Conservation (phyloP, 768 basidiomycete species). For the Fibroporia radiculosa region DNA sequence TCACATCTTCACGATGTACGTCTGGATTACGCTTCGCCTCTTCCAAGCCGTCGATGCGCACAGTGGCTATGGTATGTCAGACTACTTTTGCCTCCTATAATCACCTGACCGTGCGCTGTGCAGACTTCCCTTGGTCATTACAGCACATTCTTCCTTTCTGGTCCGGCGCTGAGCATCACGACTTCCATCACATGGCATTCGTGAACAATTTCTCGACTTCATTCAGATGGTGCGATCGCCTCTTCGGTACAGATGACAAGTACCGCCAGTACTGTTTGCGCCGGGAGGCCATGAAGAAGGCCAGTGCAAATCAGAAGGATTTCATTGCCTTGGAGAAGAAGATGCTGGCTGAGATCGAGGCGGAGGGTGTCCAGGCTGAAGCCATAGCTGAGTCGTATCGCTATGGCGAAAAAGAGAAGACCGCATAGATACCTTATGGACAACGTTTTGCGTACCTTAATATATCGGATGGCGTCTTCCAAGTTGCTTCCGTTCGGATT, state of each 20-base stretch:
- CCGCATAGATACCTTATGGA: too few species aligned
- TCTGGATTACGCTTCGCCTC: constrained; percentile 89
- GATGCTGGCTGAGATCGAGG: constrained; percentile 63
- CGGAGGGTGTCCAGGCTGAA: constrained; percentile 66
- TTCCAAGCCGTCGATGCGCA: constrained; percentile 98
- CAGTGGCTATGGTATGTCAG: constrained; percentile 83
- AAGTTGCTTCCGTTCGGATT: too few species aligned
- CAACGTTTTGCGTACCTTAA: too few species aligned
- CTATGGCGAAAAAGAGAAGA: constrained; percentile 17
- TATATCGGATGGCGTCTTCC: too few species aligned
- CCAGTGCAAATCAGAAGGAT: constrained; percentile 42
- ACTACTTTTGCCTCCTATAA: neutral
- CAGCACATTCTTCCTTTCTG: constrained; percentile 91
- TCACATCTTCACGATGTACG: constrained; percentile 88
- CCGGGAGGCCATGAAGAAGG: constrained; percentile 49
- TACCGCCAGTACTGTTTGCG: constrained; percentile 75
- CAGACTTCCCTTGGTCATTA: constrained; percentile 97
- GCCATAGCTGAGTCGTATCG: constrained; percentile 30
- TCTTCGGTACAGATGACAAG: constrained; percentile 87
- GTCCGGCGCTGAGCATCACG: constrained; percentile 96
- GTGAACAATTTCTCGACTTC: constrained; percentile 90
- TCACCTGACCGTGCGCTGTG: constrained; percentile 1
- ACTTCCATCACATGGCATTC: constrained; percentile 98
- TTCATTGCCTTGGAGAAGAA: constrained; percentile 48
- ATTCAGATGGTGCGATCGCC: constrained; percentile 88